Base-by-base conservation (phyloP, 2,329 filamentous ascomycete genomes). In the Colletotrichum godetiae region DNA sequence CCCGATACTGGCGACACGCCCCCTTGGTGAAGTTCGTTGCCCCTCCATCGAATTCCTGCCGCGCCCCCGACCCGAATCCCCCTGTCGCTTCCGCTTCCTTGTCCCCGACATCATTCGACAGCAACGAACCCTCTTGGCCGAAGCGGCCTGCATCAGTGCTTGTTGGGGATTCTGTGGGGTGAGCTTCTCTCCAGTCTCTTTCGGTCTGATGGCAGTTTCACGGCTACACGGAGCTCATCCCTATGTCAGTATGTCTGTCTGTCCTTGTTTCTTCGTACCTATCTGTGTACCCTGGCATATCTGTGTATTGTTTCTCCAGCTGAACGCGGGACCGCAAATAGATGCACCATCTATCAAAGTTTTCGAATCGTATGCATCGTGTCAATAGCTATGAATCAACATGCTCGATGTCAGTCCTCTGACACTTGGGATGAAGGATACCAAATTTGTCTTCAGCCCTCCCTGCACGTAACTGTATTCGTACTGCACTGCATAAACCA, bases 171-270 rank as follows among this genome's bases (percentile, higher is more conserved):
- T 37, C 8, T 27, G 46, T 56, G 60, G 52, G 46, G 68, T 33
- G 22, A 46, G 31, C 31, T 49, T 3, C 10, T 5, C 4, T 1
- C 15, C 1, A 7, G 37, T 42, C 37, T 49, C 42, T 56, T 74
- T 74, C 72, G 72, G 69, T 61, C 72, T 68, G 64, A 74, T 61
- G 72, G 72, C 72, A 68, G 72, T 74, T 74, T 74, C 72, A 74
- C 72, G 72, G 69, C 69, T 35, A 74, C 60, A 73, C 46, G 72
- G 69, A 74, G 59, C 55, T 61, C 29, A 24, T 1, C 29, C 6
- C 46, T n/a, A 33, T 42, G 19, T 22, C 12, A 22, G 15, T 42
- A n/a, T n/a, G n/a, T n/a, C n/a, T n/a, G n/a, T n/a, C n/a, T 42
- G 35, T 24, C 66, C 22, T 31, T 58, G 11, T 58, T 6, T 60